Evolutionary conservation across 495 filamentous ascomycete species (phyloP).

Genomic region (Penicilliopsis zonata): DNA sequence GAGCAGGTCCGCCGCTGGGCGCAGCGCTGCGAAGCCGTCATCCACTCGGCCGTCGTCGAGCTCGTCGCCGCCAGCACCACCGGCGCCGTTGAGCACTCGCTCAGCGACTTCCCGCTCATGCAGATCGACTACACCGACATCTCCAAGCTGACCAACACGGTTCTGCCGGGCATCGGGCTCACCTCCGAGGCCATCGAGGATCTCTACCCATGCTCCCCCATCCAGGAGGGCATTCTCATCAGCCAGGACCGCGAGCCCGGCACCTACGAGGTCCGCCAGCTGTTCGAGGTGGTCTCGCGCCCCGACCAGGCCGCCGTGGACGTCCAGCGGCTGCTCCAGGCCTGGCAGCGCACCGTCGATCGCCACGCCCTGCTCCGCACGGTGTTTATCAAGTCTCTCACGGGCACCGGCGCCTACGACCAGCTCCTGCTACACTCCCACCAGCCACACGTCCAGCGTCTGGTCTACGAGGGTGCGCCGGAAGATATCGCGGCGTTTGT

Average conservation of each 20-base stretch:
- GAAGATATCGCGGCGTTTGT: slow-evolving; percentile 7
- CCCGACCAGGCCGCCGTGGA: slow-evolving; percentile 8
- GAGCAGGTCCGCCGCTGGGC: no score
- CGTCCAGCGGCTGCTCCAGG: slow-evolving; percentile 13
- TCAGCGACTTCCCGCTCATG: no score
- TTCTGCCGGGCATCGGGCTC: no score
- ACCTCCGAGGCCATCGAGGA: no score
- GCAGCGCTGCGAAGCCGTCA: no score
- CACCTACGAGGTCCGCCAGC: slow-evolving; percentile 13
- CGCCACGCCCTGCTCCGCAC: slow-evolving; percentile 33
- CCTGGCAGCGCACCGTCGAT: slow-evolving; percentile 33
- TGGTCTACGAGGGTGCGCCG: no score
- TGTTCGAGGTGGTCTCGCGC: slow-evolving; percentile 19
- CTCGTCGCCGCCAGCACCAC: no score
- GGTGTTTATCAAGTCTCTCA: slow-evolving; percentile 27
- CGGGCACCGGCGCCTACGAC: slow-evolving; percentile 16
- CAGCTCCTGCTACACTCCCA: slow-evolving; percentile 25
- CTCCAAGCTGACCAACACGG: no score
- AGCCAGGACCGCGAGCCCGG: slow-evolving; percentile 26
- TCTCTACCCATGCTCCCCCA: slow-evolving; percentile 28
- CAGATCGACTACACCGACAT: no score
- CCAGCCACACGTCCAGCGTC: no score
- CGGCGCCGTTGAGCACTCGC: no score
- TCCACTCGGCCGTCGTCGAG: no score
- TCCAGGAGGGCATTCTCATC: slow-evolving; percentile 32